These are phyloP conservation scores for Betula pendula DNA, from an alignment of 306 rosid species.

Conservation along the genomic window DNA sequence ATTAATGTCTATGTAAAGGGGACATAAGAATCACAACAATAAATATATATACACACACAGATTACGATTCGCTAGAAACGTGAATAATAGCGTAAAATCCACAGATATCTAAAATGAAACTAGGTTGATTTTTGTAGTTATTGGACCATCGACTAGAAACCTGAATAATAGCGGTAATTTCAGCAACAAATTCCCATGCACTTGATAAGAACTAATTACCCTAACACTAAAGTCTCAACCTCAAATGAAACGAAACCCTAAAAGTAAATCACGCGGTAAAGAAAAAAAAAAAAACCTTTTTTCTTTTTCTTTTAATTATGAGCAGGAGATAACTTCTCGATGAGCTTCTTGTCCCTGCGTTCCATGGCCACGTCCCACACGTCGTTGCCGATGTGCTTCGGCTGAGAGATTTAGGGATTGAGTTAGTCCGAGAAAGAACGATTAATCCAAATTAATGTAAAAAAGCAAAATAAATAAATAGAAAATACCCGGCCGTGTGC, in stretches of 20 bases:
- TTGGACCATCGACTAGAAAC: too few relatives aligned
- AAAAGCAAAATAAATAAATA: background rate
- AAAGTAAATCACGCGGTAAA: background rate
- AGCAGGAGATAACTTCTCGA: slow-evolving; percentile 48
- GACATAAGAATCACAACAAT: background rate
- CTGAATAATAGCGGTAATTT: too few relatives aligned
- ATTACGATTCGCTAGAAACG: background rate
- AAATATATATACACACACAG: background rate
- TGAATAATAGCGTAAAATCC: too few relatives aligned
- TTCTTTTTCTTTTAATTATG: slow-evolving; percentile 13
- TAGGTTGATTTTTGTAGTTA: too few relatives aligned
- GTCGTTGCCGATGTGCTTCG: slow-evolving; percentile 90
- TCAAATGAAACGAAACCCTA: background rate
- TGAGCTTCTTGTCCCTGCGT: slow-evolving; percentile 85
- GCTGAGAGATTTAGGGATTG: slow-evolving; percentile 39
- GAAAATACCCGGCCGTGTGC: slow-evolving; percentile 81
- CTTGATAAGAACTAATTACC: too few relatives aligned
- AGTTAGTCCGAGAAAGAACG: background rate
- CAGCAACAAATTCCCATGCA: too few relatives aligned
- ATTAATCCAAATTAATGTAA: background rate
- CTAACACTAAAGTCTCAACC: background rate
- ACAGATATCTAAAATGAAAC: too few relatives aligned
- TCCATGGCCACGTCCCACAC: slow-evolving; percentile 99
- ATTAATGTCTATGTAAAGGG: background rate
- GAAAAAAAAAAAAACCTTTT: background rate